These are phyloP conservation scores for Jaltomata sinuosa DNA, from an alignment of 257 asterid species.

Conservation along the genomic window DNA sequence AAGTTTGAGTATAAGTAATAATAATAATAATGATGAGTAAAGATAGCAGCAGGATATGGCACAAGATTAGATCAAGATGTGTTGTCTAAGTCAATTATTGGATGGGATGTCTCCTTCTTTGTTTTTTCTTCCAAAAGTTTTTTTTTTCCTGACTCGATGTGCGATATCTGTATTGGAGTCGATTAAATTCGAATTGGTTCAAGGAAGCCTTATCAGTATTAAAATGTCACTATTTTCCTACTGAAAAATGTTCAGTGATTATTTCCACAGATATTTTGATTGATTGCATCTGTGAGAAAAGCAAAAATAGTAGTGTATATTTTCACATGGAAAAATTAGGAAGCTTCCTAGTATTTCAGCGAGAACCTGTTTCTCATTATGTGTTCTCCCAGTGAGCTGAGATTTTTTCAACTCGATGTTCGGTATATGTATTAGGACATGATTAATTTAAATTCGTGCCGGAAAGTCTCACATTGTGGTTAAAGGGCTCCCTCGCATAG, in stretches of 20 bases:
- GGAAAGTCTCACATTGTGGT: background rate
- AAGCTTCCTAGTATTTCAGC: too few species aligned
- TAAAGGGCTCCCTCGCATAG: background rate
- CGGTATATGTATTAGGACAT: background rate
- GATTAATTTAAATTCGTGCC: background rate
- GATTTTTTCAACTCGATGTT: background rate
- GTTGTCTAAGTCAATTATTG: background rate
- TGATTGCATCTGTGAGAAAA: too few species aligned
- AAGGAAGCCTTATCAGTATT: too few species aligned
- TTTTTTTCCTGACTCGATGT: background rate
- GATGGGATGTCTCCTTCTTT: background rate
- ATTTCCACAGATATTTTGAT: too few species aligned
- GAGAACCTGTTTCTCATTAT: too few species aligned
- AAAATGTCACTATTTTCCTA: too few species aligned
- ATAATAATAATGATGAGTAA: background rate
- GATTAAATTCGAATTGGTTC: background rate
- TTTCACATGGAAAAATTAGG: too few species aligned
- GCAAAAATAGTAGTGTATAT: too few species aligned
- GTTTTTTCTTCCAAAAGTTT: background rate
- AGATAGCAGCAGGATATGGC: background rate
- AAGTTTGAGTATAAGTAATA: background rate
- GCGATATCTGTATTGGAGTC: background rate
- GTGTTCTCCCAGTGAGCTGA: too few species aligned
- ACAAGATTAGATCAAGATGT: background rate
- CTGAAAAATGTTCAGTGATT: too few species aligned